Conservation (phyloP, 169 alveolate species). For the Perkinsus chesapeaki region DNA sequence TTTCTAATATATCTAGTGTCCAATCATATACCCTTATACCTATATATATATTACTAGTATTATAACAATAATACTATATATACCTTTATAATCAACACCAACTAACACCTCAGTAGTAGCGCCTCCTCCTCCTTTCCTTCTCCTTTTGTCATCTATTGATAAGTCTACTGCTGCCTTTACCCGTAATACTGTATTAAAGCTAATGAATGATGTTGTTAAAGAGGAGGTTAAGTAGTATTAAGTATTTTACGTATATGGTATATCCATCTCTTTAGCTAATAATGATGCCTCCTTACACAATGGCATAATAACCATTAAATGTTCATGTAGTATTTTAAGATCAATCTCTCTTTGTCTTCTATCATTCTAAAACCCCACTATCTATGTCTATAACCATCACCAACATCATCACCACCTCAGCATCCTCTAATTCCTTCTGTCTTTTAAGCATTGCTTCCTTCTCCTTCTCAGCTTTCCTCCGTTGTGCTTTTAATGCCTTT, state of each 20-base stretch:
- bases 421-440: slow-evolving; percentile 9
- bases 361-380: not conserved
- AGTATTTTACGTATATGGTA: not conserved
- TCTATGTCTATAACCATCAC: not conserved
- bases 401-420: not conserved
- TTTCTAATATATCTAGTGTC: slow-evolving; percentile 9
- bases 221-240: not conserved
- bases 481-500: not conserved
- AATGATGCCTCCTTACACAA: slow-evolving; percentile 18
- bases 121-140: too few relatives aligned
- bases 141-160: not conserved
- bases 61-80: not conserved
- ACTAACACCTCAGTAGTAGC: not conserved
- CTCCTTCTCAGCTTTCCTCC: not conserved
- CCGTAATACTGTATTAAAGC: not conserved
- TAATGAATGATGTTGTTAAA: too few relatives aligned
- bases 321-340: slow-evolving; percentile 6
- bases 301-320: slow-evolving; percentile 9
- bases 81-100: not conserved
- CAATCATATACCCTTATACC: slow-evolving; percentile 12
- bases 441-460: not conserved
- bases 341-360: slow-evolving; percentile 11
- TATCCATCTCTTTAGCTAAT: slow-evolving; percentile 18
- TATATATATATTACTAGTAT: not conserved
- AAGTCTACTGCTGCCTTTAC: not conserved